A percentile compares a stretch with the other conserved stretches of the same genome.
Evolutionary conservation across 1,284 basidiomycete genomes (phyloP).

Genomic region (Xerocomus nothofagi): DNA sequence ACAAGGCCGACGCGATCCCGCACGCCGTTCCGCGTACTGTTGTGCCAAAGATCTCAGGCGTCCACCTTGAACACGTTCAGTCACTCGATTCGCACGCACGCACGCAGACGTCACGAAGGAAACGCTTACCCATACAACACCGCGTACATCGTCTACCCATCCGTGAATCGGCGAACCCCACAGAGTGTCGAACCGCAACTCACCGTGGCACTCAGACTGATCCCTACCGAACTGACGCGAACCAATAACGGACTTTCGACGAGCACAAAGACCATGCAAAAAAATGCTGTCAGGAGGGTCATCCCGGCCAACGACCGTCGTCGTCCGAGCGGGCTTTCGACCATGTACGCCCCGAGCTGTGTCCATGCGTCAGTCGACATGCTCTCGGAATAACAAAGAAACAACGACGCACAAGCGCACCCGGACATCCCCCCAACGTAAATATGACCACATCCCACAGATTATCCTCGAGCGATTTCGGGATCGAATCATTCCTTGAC

Average conservation of each 20-base stretch:
- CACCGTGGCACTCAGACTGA: constrained; percentile 80
- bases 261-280: constrained; percentile 73
- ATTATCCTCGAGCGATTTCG: constrained; percentile 61
- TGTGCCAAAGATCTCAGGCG: constrained; percentile 87
- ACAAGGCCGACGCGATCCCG: constrained; percentile 87
- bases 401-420: constrained; percentile 63
- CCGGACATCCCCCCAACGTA: constrained; percentile 84
- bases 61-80: constrained; percentile 57
- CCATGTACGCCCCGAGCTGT: constrained; percentile 87
- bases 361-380: constrained; percentile 2
- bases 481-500: constrained; percentile 30
- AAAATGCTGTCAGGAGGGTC: constrained; percentile 79
- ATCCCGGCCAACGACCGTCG: constrained; percentile 78
- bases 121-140: constrained; percentile 71
- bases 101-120: neutral
- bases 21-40: constrained; percentile 89
- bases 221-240: constrained; percentile 76
- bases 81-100: neutral
- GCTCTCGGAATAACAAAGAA: constrained; percentile 1
- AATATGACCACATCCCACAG: constrained; percentile 84
- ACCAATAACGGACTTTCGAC: constrained; percentile 65
- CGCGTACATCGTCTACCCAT: constrained; percentile 79
- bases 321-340: constrained; percentile 78
- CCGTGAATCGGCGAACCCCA: neutral
- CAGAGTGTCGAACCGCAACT: constrained; percentile 24